These are phyloP conservation scores for Hemileccinum rubropunctum DNA, from an alignment of 768 basidiomycete genomes.

Conservation along the genomic window DNA sequence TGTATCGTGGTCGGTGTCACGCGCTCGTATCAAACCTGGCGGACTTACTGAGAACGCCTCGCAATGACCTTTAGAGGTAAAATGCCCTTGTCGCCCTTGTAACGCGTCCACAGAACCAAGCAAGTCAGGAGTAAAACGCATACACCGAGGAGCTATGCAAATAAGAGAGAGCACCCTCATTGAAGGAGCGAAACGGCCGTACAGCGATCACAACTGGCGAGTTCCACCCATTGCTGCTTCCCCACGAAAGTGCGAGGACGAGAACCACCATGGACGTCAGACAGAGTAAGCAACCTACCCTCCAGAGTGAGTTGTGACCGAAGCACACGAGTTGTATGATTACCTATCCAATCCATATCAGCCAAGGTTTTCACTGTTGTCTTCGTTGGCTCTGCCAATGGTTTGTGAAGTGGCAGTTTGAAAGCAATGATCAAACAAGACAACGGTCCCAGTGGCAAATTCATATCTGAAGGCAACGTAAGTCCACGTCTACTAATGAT, in stretches of 20 bases:
- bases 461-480: constrained; percentile 8
- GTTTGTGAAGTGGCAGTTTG: constrained; percentile 5
- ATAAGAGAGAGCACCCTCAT: neutral
- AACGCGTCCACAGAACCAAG: constrained; percentile 7
- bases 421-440: constrained; percentile 6
- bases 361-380: neutral
- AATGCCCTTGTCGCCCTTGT: constrained; percentile 9
- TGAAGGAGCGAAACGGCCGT: neutral
- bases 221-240: constrained; percentile 4
- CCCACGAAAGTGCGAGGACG: constrained; percentile 12
- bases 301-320: neutral
- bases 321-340: neutral
- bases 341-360: constrained; percentile 16
- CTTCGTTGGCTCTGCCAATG: neutral
- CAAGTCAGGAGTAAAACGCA: constrained; percentile 4
- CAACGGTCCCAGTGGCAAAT: constrained; percentile 11
- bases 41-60: constrained; percentile 9
- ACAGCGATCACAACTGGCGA: constrained; percentile 11
- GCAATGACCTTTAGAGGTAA: constrained; percentile 7
- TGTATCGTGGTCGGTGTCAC: neutral
- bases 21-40: neutral
- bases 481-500: neutral
- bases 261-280: constrained; percentile 9
- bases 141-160: constrained; percentile 8
- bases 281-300: constrained; percentile 14